Percentiles rank a stretch among this genome's conserved stretches.
phyloP scores from a whole-genome alignment of 2,329 filamentous ascomycete species.

The Thielaviopsis cerberus region DNA sequence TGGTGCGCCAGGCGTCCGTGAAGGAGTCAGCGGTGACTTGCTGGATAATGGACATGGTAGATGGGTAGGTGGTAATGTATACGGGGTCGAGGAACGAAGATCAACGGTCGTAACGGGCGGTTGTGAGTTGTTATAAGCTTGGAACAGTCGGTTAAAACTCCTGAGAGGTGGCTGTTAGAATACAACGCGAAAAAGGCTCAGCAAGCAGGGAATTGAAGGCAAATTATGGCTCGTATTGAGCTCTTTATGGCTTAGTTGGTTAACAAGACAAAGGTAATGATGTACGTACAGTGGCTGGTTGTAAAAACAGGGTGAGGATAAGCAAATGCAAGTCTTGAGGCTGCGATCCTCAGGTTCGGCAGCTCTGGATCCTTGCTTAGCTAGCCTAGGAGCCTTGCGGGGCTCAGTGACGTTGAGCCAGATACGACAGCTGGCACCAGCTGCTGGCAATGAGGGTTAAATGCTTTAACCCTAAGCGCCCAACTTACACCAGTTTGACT shows the following conservation, averaged over 20 bases:
- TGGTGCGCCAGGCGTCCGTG: conserved; percentile 59
- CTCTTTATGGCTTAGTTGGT: neutral
- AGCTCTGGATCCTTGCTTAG: neutral
- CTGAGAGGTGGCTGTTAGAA: neutral
- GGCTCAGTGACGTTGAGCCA: neutral
- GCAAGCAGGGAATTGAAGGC: neutral
- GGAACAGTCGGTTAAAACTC: neutral
- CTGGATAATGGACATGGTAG: conserved; percentile 46
- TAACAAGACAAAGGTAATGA: neutral
- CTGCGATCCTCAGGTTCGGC: neutral
- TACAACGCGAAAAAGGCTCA: neutral
- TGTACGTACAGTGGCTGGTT: neutral
- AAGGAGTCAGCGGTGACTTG: conserved; percentile 42
- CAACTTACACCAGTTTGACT: too few relatives aligned
- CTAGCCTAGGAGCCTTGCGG: neutral
- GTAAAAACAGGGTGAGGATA: neutral
- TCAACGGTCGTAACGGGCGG: neutral
- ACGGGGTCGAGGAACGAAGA: too few relatives aligned
- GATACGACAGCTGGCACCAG: neutral
- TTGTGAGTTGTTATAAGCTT: too few relatives aligned
- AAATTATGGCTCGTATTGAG: neutral
- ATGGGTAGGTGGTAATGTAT: neutral
- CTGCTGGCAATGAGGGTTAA: too few relatives aligned
- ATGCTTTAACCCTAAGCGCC: too few relatives aligned
- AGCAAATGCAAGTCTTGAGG: neutral